Conservation (phyloP, 2,329 filamentous ascomycete genomes). For the Aspergillus flavus region DNA sequence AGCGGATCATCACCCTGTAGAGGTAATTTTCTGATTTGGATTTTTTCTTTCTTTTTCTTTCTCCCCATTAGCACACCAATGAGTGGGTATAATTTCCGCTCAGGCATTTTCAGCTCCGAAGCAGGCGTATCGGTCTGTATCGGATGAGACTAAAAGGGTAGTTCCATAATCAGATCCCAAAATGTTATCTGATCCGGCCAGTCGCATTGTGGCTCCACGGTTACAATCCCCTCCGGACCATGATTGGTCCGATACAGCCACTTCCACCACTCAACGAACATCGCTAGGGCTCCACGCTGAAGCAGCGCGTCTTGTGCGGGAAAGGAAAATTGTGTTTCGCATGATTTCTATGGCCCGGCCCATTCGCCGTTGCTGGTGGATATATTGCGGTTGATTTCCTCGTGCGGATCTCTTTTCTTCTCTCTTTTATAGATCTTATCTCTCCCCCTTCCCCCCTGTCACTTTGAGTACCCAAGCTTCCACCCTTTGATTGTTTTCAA, state of each 20-base stretch:
- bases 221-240: background rate
- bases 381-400: background rate
- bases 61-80: background rate
- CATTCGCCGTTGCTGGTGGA: background rate
- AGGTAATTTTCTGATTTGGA: background rate
- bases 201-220: background rate
- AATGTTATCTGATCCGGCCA: slow-evolving; percentile 16
- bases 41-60: background rate
- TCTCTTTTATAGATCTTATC: background rate
- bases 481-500: background rate
- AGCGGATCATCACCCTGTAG: background rate
- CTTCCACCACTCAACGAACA: background rate
- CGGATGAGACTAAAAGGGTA: slow-evolving; percentile 6
- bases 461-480: background rate
- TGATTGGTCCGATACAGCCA: background rate
- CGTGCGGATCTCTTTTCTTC: background rate
- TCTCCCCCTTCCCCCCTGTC: background rate
- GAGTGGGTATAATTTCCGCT: background rate
- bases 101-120: slow-evolving; percentile 4
- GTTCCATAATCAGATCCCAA: slow-evolving; percentile 7
- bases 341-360: slow-evolving; percentile 1
- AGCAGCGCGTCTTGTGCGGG: slow-evolving; percentile 5
- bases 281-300: slow-evolving; percentile 4
- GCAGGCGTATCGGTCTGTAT: background rate
- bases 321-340: slow-evolving; percentile 4